Conservation (phyloP, 1,284 basidiomycete species). For the Pseudomicrostroma phylloplanum region DNA sequence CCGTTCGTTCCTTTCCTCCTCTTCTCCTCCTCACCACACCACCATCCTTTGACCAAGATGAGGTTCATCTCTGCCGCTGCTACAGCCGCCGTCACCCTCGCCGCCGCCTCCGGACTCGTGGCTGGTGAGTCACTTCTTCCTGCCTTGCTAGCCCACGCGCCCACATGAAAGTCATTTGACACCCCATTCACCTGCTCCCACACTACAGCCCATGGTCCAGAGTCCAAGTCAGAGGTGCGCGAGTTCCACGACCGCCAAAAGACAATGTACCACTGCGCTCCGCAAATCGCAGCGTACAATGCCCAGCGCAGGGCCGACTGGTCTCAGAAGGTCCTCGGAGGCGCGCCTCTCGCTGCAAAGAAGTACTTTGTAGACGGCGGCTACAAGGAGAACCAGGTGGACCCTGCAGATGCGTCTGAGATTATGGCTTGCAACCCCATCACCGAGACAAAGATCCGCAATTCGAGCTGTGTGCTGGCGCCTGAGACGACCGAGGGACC, state of each 20-base stretch:
- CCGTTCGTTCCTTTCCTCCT: neutral
- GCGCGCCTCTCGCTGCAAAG: slow-evolving; percentile 42
- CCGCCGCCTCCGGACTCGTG: neutral
- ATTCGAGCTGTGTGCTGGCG: slow-evolving; percentile 51
- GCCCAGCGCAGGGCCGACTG: slow-evolving; percentile 45
- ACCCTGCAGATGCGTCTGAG: slow-evolving; percentile 30
- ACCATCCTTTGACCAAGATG: neutral
- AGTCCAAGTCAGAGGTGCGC: slow-evolving; percentile 44
- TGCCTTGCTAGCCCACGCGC: neutral
- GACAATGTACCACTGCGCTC: slow-evolving; percentile 52
- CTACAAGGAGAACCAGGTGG: slow-evolving; percentile 33
- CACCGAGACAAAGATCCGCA: slow-evolving; percentile 44
- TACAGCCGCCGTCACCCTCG: neutral
- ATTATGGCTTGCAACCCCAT: slow-evolving; percentile 46
- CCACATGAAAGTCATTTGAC: neutral
- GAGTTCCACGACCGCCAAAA: slow-evolving; percentile 44
- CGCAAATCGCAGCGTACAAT: slow-evolving; percentile 49
- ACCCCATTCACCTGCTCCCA: neutral
- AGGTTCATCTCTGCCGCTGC: neutral
- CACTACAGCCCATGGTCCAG: slow-evolving; percentile 40
- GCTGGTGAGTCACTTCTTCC: slow-evolving; percentile 3
- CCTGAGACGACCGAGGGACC: slow-evolving; percentile 54
- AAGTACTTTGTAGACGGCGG: slow-evolving; percentile 50
- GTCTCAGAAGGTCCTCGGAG: slow-evolving; percentile 38
- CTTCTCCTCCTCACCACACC: neutral